phyloP scores from a whole-genome alignment of 2,329 filamentous ascomycete genomes.

The Hymenoscyphus infarciens region DNA sequence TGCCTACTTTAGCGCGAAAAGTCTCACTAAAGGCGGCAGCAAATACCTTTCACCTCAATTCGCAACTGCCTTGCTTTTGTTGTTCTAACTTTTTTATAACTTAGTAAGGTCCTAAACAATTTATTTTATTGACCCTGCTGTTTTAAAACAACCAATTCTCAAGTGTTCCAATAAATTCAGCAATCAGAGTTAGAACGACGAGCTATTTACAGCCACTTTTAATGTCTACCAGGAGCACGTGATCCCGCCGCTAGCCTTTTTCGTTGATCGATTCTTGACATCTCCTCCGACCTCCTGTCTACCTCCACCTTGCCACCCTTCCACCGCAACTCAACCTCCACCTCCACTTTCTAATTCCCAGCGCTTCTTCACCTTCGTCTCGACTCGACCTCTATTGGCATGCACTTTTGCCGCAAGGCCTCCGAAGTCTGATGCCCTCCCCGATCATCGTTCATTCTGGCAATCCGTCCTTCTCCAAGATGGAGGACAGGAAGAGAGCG shows the following conservation, averaged over 20 bases:
- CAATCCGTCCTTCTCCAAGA: conserved; percentile 84
- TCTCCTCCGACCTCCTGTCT: conserved; percentile 7
- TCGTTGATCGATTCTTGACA: background rate
- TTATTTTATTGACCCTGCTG: too few species aligned
- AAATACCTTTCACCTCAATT: too few species aligned
- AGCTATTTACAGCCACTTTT: too few species aligned
- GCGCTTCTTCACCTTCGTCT: conserved; percentile 20
- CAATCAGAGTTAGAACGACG: too few species aligned
- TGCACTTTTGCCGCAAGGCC: conserved; percentile 34
- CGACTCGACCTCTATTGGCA: conserved; percentile 29
- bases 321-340: conserved; percentile 6
- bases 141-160: too few species aligned
- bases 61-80: too few species aligned
- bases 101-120: too few species aligned
- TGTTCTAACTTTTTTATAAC: too few species aligned
- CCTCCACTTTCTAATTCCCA: conserved; percentile 12
- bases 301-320: conserved; percentile 6
- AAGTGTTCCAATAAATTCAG: too few species aligned
- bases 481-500: conserved; percentile 99
- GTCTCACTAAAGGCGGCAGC: too few species aligned
- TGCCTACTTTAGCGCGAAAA: background rate
- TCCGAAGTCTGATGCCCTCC: conserved; percentile 76
- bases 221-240: background rate
- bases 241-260: background rate
- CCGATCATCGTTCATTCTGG: conserved; percentile 61